Base-by-base conservation (phyloP, 2,329 filamentous ascomycete genomes). In the Diplodia corticola region DNA sequence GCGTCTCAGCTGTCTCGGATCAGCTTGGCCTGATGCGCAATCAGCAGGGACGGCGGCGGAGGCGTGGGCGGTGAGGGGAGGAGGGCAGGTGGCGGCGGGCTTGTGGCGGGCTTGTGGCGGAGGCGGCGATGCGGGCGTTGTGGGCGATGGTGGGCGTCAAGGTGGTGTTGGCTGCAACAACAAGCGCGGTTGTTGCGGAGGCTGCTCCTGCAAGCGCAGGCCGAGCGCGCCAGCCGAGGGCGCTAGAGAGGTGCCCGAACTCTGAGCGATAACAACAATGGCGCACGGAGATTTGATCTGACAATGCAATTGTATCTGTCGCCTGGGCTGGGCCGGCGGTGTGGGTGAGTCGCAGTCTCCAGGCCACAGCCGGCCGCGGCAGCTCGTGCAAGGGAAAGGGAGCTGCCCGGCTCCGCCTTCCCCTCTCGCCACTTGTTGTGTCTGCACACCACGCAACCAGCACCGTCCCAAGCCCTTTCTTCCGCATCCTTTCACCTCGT, bases 21-120 rank as follows among this genome's bases (percentile, higher is more conserved):
- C 37, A 20, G 46, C 46, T 28, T 33, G n/a, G 48, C 57, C 57
- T 61, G 57, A 61, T 61, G 57, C 57, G 57, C 24, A 28, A 35
- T 15, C n/a, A 26, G 24, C 37, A 60, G 40, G 44, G 57, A 60
- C n/a, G 53, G 20, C 20, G 53, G 53, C 15, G 53, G 33, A 44
- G 28, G 37, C 15, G 37, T 9, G 28, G 20, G 57, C 40, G 57
- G 57, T 33, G 57, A 49, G 28, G 48, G 7, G 33, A 40, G n/a
- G 57, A 9, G n/a, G 22, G 22, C 15, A 20, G 7, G 6, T 30
- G 10, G 44, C 20, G 35, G 55, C 37, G 17, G 22, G 24, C 6
- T 33, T 22, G 33, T 28, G 35, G 55, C 37, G 17, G 22, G 24
- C 6, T 33, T 22, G 33, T 28, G 17, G 13, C 24, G 9, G 28